Evolutionary conservation across 148 eudicot species (phyloP), one percentile per base, ranked within the genome.

Genomic region (Silene conica): DNA sequence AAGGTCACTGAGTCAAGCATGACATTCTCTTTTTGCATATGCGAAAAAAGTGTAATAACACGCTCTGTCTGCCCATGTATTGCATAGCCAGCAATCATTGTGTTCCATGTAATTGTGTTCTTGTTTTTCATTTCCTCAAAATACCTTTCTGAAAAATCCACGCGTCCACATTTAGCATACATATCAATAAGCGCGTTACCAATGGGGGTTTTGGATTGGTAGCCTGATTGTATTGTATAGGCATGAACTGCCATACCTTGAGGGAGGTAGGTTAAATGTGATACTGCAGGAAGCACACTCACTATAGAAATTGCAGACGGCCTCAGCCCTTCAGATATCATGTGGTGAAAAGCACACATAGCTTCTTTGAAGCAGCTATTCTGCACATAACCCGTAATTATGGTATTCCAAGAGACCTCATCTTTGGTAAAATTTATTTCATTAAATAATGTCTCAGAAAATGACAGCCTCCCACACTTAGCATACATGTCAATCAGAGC

Each of bases 401-500:
- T 83, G 38, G 83, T 71, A 67, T 86, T 88, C 96, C 96, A 90
- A 23, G 88, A 80, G 55, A 90, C 87, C 74, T 77, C 82, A 73
- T 90, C 90, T 77, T 80, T 83, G 15, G 21, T 54, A 57, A 77
- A 82, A 38, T 78, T 77, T 11, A 65, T 61, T 73, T 78, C 82
- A 61, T 73, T 64, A 68, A 90, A 88, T 69, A 90, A 77, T 2
- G 56, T 76, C 82, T 90, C 90, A 23, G 90, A 91, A 9, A 67
- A 70, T 8, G 76, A 48, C 52, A 90, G 74, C 68, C 72, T 74
- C 77, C 82, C 73, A 69, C 87, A 88, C 83, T 90, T 90, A 22
- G 86, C 84, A 78, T 88, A 90, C 96, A 90, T 86, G 81, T 88
- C 90, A 76, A 88, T 82, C 50, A 90, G 78, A 77, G 96, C 82